These are phyloP conservation scores for Trichoderma endophyticum DNA, from an alignment of 2,329 filamentous ascomycete species.

Conservation along the genomic window DNA sequence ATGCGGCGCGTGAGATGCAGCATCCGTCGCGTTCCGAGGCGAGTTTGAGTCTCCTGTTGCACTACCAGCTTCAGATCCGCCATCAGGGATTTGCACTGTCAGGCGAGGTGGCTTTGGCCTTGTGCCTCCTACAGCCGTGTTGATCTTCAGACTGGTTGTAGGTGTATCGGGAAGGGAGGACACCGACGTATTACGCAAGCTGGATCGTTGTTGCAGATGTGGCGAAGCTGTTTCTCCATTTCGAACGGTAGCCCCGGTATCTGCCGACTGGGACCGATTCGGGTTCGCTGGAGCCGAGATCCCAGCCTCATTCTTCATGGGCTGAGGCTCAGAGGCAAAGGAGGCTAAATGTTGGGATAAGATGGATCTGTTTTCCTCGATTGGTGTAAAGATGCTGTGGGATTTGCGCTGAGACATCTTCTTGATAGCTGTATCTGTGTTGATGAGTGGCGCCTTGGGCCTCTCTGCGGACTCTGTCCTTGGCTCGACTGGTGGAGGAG, in stretches of 20 bases:
- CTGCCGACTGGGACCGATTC: slow-evolving; percentile 61
- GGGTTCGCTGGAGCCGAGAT: slow-evolving; percentile 37
- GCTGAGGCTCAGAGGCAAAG: slow-evolving; percentile 55
- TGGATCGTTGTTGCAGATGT: slow-evolving; percentile 48
- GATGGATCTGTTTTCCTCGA: slow-evolving; percentile 88
- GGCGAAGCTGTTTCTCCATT: slow-evolving; percentile 53
- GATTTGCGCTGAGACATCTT: slow-evolving; percentile 73
- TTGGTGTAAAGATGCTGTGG: slow-evolving; percentile 94
- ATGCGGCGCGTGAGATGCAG: slow-evolving; percentile 53
- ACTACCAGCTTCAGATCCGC: slow-evolving; percentile 73
- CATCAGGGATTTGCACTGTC: slow-evolving; percentile 92
- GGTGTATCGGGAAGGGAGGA: slow-evolving; percentile 67
- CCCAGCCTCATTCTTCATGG: slow-evolving; percentile 36
- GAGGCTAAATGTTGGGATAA: slow-evolving; percentile 77
- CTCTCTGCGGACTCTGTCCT: slow-evolving; percentile 49
- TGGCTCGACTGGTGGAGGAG: slow-evolving; percentile 49
- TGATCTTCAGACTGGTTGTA: slow-evolving; percentile 67
- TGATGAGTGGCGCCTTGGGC: slow-evolving; percentile 45
- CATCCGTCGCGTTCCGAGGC: slow-evolving; percentile 56
- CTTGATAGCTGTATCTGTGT: slow-evolving; percentile 53
- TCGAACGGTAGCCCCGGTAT: slow-evolving; percentile 56
- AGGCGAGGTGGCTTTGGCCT: slow-evolving; percentile 75
- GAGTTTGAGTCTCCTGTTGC: slow-evolving; percentile 70
- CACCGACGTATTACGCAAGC: slow-evolving; percentile 50
- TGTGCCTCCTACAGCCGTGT: slow-evolving; percentile 54